Evolutionary conservation across 495 filamentous ascomycete genomes (phyloP), one percentile per base, ranked within the genome.

Genomic region (Neurospora hispaniola): DNA sequence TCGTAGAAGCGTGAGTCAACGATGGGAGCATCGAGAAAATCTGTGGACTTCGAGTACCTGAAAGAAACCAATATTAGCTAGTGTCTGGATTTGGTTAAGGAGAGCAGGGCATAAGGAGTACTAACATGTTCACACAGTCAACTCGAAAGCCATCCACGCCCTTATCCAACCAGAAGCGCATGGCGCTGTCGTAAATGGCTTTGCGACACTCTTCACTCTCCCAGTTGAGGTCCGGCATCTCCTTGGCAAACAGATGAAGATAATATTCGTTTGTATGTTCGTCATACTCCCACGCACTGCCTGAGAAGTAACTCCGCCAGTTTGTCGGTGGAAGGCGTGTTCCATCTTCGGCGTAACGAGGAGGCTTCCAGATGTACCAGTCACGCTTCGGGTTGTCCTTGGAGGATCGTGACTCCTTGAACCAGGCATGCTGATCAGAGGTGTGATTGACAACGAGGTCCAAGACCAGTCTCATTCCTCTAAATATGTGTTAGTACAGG

Each of bases 361-460:
- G 82, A 12, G 86, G 85, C 75, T 86, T 88, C 91, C 91, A 93
- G 75, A 93, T 87, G 76, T 94, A 93, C 88, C 89, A 93, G 77
- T 92, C 86, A 1, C 89, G 82, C 77, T 91, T 93, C 46, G 87
- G 80, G 73, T 85, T 90, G 70, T 86, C 82, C 74, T 84, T 89
- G 23, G 87, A 89, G 20, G 84, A 86, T 66, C 88, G 83, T 8
- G 90, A 90, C 71, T 92, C 85, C 74, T 88, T 82, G 80, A 94
- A 94, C 91, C 92, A 94, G 40, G 85, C 85, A 75, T 93, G 90
- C 81, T 93, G 85, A 72, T 92, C 88, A n/a, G 87, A 90, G n/a
- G 90, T 93, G 79, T 94, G 92, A 75, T 94, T 94, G 44, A 93
- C 87, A 0, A 94, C 91, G 31, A 93, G 79, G 78, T 94, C 91